phyloP scores from a whole-genome alignment of 768 basidiomycete species.

The Leccinum ochraceum region DNA sequence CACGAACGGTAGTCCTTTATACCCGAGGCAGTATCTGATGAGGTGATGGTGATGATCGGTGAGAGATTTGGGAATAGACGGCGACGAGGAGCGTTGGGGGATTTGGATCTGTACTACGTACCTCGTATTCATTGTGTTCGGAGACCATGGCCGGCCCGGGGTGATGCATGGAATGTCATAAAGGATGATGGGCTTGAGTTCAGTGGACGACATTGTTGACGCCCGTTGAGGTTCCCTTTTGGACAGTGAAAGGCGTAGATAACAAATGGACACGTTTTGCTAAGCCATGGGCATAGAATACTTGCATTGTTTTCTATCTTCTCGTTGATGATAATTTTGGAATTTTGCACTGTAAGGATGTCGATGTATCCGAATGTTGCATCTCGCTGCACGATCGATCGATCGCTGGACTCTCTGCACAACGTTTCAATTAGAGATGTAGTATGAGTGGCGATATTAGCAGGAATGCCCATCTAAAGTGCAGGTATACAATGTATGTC shows the following conservation, averaged over 20 bases:
- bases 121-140: slow-evolving; percentile 30
- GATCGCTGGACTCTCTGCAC: not conserved
- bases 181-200: slow-evolving; percentile 30
- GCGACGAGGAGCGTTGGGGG: too few species aligned
- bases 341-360: not conserved
- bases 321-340: not conserved
- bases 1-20: slow-evolving; percentile 15
- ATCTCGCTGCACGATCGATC: not conserved
- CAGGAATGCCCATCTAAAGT: not conserved
- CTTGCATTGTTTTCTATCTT: not conserved
- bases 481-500: not conserved
- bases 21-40: slow-evolving; percentile 18
- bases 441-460: slow-evolving; percentile 13
- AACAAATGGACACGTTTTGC: not conserved
- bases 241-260: slow-evolving; percentile 2
- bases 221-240: too few species aligned
- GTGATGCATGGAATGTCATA: slow-evolving; percentile 38
- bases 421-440: not conserved
- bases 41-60: not conserved
- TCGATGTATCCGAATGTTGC: not conserved
- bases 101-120: not conserved
- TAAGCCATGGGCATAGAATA: not conserved
- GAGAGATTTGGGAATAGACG: not conserved
- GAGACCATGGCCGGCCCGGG: slow-evolving; percentile 37
- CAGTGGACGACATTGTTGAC: slow-evolving; percentile 10